Percentiles rank a stretch among this genome's conserved stretches.
phyloP scores from a whole-genome alignment of 352 stramenopile genomes.

The Phytophthora syringae region DNA sequence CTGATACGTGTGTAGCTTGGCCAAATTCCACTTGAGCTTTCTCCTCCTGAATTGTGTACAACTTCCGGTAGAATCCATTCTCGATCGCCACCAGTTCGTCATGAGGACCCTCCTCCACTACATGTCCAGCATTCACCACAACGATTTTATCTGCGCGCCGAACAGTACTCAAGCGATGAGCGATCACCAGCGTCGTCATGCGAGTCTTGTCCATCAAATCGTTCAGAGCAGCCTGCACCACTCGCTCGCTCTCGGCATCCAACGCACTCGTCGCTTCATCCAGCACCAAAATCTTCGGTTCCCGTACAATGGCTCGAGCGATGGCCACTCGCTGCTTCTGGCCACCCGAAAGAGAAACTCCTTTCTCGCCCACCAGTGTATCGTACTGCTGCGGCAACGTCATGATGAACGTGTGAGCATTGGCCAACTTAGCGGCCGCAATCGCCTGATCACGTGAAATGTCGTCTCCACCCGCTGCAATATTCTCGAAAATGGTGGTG shows the following conservation, averaged over 20 bases:
- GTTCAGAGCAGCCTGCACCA: too few relatives aligned
- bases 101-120: conserved; percentile 52
- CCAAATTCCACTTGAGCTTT: conserved; percentile 26
- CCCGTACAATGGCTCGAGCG: conserved; percentile 51
- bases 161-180: too few relatives aligned
- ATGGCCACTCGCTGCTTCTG: conserved; percentile 66
- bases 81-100: conserved; percentile 43
- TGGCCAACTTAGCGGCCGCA: conserved; percentile 58
- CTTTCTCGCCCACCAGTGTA: conserved; percentile 55
- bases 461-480: conserved; percentile 69
- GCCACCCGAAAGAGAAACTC: conserved; percentile 82
- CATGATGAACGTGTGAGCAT: conserved; percentile 72
- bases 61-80: conserved; percentile 21
- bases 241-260: conserved; percentile 39
- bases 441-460: conserved; percentile 73
- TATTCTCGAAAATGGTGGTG: conserved; percentile 92
- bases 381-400: conserved; percentile 89
- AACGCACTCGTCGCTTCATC: conserved; percentile 69
- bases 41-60: conserved; percentile 29
- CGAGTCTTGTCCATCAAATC: too few relatives aligned
- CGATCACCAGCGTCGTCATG: too few relatives aligned
- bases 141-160: conserved; percentile 52
- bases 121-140: conserved; percentile 46
- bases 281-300: conserved; percentile 62
- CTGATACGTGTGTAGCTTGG: too few relatives aligned